These are phyloP conservation scores for Leccinum arenicola DNA, from an alignment of 768 basidiomycete genomes.

Conservation along the genomic window DNA sequence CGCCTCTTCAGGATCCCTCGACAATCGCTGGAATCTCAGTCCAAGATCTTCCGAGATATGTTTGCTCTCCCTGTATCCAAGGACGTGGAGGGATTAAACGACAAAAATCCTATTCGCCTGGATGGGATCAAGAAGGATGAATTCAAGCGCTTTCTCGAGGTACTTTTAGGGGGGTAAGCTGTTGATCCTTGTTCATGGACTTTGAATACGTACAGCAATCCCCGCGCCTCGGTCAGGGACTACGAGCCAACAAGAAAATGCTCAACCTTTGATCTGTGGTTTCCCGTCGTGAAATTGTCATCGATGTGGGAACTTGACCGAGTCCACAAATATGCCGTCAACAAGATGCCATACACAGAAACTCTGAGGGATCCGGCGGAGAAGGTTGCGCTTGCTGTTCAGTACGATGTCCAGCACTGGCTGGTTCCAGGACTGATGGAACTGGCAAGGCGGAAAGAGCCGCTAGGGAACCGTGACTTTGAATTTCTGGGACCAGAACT, in stretches of 20 bases:
- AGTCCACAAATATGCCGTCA: constrained; percentile 30
- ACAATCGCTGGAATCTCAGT: constrained; percentile 20
- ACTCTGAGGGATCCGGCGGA: constrained; percentile 15
- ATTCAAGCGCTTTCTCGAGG: constrained; percentile 25
- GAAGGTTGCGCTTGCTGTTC: constrained; percentile 30
- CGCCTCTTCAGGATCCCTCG: constrained; percentile 28
- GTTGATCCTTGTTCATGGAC: neutral
- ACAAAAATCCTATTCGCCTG: constrained; percentile 23
- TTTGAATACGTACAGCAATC: neutral
- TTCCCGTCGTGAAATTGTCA: constrained; percentile 37
- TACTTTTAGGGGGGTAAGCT: constrained; percentile 21
- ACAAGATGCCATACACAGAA: constrained; percentile 22
- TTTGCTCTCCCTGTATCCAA: constrained; percentile 19
- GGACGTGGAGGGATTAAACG: constrained; percentile 18
- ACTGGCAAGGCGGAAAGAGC: constrained; percentile 16
- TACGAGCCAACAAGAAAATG: neutral
- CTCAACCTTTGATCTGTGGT: constrained; percentile 32
- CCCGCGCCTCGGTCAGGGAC: neutral
- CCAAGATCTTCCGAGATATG: constrained; percentile 26
- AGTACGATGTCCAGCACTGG: constrained; percentile 35
- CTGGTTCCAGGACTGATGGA: constrained; percentile 28
- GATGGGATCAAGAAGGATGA: constrained; percentile 23
- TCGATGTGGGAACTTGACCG: constrained; percentile 37
- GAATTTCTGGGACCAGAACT: constrained; percentile 15
- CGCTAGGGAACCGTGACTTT: constrained; percentile 17